Evolutionary conservation across 805 yeast species (phyloP).

Genomic region (Cyberlindnera maritima): DNA sequence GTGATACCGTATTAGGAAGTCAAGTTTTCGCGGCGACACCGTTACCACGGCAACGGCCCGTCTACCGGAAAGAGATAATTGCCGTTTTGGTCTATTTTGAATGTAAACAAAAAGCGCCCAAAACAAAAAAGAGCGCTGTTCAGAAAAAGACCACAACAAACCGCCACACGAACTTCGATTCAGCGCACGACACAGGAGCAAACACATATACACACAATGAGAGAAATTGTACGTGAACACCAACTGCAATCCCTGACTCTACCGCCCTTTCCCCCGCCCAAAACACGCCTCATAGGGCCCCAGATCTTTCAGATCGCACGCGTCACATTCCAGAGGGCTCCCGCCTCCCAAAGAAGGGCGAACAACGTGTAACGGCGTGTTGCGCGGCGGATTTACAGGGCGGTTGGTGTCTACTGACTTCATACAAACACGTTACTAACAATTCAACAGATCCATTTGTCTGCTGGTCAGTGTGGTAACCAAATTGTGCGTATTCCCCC

Average conservation of each 20-base stretch:
- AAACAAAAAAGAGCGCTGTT: slow-evolving; percentile 9
- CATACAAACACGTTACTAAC: slow-evolving; percentile 17
- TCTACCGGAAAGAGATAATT: slow-evolving; percentile 3
- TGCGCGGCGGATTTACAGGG: neutral
- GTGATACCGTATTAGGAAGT: slow-evolving; percentile 6
- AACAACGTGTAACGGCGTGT: neutral
- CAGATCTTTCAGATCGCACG: slow-evolving; percentile 1
- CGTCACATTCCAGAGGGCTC: slow-evolving; percentile 2
- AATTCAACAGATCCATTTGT: slow-evolving; percentile 72
- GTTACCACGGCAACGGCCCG: slow-evolving; percentile 13
- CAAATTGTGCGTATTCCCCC: slow-evolving; percentile 63
- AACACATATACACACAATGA: slow-evolving; percentile 14
- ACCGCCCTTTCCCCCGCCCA: neutral
- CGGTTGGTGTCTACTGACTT: neutral
- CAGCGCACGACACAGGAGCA: slow-evolving; percentile 1
- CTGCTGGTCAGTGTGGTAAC: slow-evolving; percentile 99
- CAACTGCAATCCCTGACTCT: neutral
- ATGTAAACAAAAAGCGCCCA: slow-evolving; percentile 19
- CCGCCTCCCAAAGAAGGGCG: neutral
- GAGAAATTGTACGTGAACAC: slow-evolving; percentile 24
- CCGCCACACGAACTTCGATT: neutral
- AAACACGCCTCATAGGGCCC: neutral
- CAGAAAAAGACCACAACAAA: slow-evolving; percentile 16
- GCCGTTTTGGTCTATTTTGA: slow-evolving; percentile 1
- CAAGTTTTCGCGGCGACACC: neutral